These are phyloP conservation scores for Colletotrichum tamarilloi DNA, from an alignment of 2,329 filamentous ascomycete species.

Conservation along the genomic window DNA sequence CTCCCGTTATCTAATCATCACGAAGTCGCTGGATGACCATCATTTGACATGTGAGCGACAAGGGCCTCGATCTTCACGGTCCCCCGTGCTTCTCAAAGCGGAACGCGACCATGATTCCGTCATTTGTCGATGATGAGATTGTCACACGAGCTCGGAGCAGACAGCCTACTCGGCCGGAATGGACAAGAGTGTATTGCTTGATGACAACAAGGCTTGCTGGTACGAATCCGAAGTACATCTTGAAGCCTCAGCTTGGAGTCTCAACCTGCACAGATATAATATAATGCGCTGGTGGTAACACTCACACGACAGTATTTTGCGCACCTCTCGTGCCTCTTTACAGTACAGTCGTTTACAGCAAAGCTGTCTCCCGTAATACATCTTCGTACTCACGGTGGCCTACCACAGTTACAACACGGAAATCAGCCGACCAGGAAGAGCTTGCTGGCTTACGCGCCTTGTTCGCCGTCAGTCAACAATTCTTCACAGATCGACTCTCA, in stretches of 20 bases:
- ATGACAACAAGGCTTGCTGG: background rate
- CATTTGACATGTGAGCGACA: constrained; percentile 7
- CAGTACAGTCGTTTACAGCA: background rate
- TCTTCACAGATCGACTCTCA: constrained; percentile 30
- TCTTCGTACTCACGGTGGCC: background rate
- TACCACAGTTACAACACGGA: background rate
- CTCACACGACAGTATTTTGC: too few species aligned
- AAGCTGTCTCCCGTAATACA: background rate
- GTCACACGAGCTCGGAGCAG: background rate
- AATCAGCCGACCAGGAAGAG: constrained; percentile 14
- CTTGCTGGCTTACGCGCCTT: constrained; percentile 1
- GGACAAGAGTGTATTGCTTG: background rate
- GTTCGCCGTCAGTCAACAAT: constrained; percentile 27
- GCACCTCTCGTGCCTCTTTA: background rate
- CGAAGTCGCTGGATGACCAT: background rate
- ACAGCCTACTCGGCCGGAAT: constrained; percentile 1
- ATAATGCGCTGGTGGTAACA: background rate
- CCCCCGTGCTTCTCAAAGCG: background rate
- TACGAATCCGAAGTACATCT: background rate
- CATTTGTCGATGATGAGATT: constrained; percentile 1
- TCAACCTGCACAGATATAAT: background rate
- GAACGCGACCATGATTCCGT: background rate
- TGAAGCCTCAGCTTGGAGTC: background rate
- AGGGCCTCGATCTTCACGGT: background rate
- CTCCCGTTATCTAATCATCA: constrained; percentile 14